Conservation (phyloP, 257 asterid species). For the Knoxia roxburghii region DNA sequence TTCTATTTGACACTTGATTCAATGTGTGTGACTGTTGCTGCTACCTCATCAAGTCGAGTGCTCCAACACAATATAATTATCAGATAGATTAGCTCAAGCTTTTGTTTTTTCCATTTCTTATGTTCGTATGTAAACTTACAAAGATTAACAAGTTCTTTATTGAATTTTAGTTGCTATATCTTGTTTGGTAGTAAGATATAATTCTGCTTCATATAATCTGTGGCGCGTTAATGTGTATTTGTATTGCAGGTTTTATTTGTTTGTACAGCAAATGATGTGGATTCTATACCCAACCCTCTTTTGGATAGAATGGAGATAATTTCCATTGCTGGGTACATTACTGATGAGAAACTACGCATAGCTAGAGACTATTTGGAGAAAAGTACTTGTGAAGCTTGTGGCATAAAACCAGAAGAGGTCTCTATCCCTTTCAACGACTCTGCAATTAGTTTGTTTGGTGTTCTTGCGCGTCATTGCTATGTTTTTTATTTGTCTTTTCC, state of each 20-base stretch:
- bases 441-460: neutral
- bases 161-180: neutral
- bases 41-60: no score
- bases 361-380: conserved; percentile 96
- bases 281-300: conserved; percentile 84
- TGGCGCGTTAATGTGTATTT: conserved; percentile 1
- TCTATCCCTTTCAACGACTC: conserved; percentile 7
- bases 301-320: conserved; percentile 98
- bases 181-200: neutral
- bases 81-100: neutral
- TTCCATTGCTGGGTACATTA: conserved; percentile 90
- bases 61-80: neutral
- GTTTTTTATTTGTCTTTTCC: neutral
- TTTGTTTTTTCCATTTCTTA: no score
- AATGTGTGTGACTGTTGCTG: neutral
- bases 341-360: conserved; percentile 97
- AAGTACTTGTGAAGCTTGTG: conserved; percentile 86
- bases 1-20: neutral
- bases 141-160: neutral
- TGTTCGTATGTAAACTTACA: neutral
- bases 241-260: conserved; percentile 82
- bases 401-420: conserved; percentile 93
- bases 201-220: neutral
- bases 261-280: conserved; percentile 91
- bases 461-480: neutral